Evolutionary conservation across 352 stramenopile species (phyloP), one percentile per base, ranked within the genome.

Genomic region (Sclerospora graminicola): DNA sequence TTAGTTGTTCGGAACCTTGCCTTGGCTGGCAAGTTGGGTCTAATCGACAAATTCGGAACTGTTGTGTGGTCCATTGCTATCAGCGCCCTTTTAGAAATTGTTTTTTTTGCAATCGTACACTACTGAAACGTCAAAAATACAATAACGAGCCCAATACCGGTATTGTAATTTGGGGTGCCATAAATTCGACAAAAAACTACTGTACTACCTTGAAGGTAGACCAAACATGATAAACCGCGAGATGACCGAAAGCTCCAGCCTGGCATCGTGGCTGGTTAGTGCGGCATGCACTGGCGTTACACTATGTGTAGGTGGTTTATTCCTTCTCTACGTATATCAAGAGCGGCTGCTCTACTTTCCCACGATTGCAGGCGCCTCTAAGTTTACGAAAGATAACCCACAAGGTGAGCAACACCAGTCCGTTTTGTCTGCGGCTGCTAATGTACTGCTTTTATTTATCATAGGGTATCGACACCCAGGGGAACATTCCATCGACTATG

Each of bases 401-500:
- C 48, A 52, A 60, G 75, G 78, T 90, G 32, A 14, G 24, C 4
- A 39, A 34, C 5, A 15, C 10, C 18, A 7, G 14, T 39, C n/a
- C 23, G 2, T 33, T 18, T 28, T 26, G 11, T 28, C 10, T 30
- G 8, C 14, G 16, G 35, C 14, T 35, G 11, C 10, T 24, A 8
- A 21, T 8, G 15, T 52, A 14, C 18, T 63, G 16, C 47, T 41
- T 41, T 15, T 48, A 4, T 7, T 39, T 26, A 20, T 16, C 24
- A 27, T 34, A 86, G 80, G 82, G 20, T 97, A 96, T 57, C 78
- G 87, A 14, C 66, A 81, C 34, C 91, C 91, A 0, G 70, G 64
- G 4, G 87, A 97, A 57, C 79, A 87, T 31, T 60, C 71, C 24
- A 85, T 97, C 42, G 71, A 87, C 9, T 97, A 94, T 55, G 84